Evolutionary conservation across 169 alveolate genomes (phyloP).

Genomic region (Babesia caballi): DNA sequence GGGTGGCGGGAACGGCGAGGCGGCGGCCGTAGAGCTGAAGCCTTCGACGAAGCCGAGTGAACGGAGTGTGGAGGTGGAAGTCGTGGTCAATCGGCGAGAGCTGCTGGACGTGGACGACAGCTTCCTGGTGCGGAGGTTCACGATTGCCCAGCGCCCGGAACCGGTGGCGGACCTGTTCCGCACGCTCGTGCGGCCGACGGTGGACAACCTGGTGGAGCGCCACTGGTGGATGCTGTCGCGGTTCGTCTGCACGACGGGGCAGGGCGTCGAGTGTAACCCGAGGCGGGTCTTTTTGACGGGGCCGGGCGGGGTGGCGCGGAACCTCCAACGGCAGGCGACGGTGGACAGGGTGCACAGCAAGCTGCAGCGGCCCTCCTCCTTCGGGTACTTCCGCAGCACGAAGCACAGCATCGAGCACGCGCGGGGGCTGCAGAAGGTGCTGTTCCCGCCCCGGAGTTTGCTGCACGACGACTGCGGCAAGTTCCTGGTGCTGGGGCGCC

Average conservation of each 20-base stretch:
- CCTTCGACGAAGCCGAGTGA: background rate
- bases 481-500: slow-evolving; percentile 77
- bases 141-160: background rate
- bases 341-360: slow-evolving; percentile 21
- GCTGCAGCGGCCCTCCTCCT: background rate
- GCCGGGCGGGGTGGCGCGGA: slow-evolving; percentile 21
- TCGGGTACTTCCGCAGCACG: slow-evolving; percentile 4
- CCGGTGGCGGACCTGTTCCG: background rate
- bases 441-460: slow-evolving; percentile 78
- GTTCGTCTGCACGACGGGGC: slow-evolving; percentile 24
- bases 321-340: slow-evolving; percentile 10
- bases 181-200: slow-evolving; percentile 13
- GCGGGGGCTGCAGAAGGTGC: slow-evolving; percentile 50
- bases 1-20: background rate
- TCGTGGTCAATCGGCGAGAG: slow-evolving; percentile 6
- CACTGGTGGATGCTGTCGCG: slow-evolving; percentile 50
- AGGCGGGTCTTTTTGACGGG: slow-evolving; percentile 36
- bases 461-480: slow-evolving; percentile 95
- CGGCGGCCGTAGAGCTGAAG: background rate
- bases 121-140: background rate
- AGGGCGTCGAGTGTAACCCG: slow-evolving; percentile 37
- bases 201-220: slow-evolving; percentile 32
- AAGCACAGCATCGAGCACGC: slow-evolving; percentile 32
- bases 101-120: slow-evolving; percentile 26
- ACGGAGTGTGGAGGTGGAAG: background rate